A percentile compares a stretch with the other conserved stretches of the same genome.
Evolutionary conservation across 1,284 basidiomycete species (phyloP).

Genomic region (Trichosporon sp.): DNA sequence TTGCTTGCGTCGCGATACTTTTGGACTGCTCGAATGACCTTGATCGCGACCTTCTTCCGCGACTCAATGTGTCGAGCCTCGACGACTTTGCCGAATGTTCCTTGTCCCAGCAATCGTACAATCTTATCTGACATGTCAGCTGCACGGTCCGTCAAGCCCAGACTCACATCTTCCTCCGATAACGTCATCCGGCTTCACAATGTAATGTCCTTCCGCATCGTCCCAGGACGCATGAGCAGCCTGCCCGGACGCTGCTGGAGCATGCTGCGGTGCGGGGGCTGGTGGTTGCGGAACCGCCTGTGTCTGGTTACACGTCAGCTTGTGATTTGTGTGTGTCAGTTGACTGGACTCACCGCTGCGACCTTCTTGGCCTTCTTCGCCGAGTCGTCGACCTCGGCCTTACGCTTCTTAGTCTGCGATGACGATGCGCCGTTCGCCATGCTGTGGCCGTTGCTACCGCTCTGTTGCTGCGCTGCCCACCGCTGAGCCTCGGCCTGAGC

Average conservation of each 20-base stretch:
- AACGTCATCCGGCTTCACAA: constrained; percentile 82
- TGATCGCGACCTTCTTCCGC: constrained; percentile 80
- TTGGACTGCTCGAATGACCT: constrained; percentile 94
- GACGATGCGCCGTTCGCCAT: neutral
- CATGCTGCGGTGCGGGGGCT: constrained; percentile 8
- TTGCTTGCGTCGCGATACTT: constrained; percentile 98
- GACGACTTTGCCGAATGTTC: constrained; percentile 98
- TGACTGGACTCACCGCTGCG: constrained; percentile 23
- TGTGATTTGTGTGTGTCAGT: constrained; percentile 16
- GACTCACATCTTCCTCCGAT: constrained; percentile 72
- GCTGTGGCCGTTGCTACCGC: constrained; percentile 8
- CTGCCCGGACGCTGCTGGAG: constrained; percentile 2
- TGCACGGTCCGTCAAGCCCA: neutral
- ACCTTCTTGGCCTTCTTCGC: constrained; percentile 34
- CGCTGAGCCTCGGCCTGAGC: constrained; percentile 29
- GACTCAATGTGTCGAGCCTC: constrained; percentile 81
- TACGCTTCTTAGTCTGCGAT: constrained; percentile 33
- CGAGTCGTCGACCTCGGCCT: constrained; percentile 36
- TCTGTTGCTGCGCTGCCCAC: constrained; percentile 16
- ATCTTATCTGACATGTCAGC: constrained; percentile 67
- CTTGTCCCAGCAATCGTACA: constrained; percentile 84
- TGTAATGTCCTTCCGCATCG: constrained; percentile 92
- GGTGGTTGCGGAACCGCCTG: constrained; percentile 13
- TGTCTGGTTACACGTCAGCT: constrained; percentile 12
- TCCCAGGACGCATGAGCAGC: constrained; percentile 61